Evolutionary conservation across 257 asterid genomes (phyloP).

Genomic region (Anisodus tanguticus): DNA sequence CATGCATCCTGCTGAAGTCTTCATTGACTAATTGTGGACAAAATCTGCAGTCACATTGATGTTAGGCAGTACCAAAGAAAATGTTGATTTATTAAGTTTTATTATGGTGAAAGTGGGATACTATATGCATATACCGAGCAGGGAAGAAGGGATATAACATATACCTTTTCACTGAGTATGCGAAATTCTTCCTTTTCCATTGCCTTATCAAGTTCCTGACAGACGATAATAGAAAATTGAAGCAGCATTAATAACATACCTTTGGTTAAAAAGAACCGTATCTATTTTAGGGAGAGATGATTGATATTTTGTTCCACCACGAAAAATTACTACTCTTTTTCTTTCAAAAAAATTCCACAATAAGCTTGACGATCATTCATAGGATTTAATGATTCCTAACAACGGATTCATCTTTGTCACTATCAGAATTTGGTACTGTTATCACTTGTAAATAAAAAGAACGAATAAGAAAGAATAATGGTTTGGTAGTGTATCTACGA

Average conservation of each 20-base stretch:
- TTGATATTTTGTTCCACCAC: conserved; percentile 4
- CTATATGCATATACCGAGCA: background rate
- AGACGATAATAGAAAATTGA: background rate
- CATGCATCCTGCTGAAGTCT: background rate
- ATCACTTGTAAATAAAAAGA: background rate
- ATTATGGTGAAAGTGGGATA: background rate
- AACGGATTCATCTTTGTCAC: background rate
- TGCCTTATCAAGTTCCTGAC: conserved; percentile 30
- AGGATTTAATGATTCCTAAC: background rate
- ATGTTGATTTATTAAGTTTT: background rate
- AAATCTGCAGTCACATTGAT: conserved; percentile 12
- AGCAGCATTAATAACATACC: conserved; percentile 6
- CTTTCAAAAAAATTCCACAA: background rate
- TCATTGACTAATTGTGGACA: conserved; percentile 27
- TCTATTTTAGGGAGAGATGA: background rate
- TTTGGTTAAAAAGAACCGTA: background rate
- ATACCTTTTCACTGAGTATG: conserved; percentile 30
- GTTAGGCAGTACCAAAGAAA: background rate
- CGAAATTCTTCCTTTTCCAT: conserved; percentile 32
- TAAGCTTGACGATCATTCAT: background rate
- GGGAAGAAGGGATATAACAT: background rate
- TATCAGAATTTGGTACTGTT: background rate
- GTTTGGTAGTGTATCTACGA: background rate
- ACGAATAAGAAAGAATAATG: background rate
- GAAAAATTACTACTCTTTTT: background rate